A percentile compares a stretch with the other conserved stretches of the same genome.
Evolutionary conservation across 441 rosid genomes (phyloP).

Genomic region (Corymbia calophylla): DNA sequence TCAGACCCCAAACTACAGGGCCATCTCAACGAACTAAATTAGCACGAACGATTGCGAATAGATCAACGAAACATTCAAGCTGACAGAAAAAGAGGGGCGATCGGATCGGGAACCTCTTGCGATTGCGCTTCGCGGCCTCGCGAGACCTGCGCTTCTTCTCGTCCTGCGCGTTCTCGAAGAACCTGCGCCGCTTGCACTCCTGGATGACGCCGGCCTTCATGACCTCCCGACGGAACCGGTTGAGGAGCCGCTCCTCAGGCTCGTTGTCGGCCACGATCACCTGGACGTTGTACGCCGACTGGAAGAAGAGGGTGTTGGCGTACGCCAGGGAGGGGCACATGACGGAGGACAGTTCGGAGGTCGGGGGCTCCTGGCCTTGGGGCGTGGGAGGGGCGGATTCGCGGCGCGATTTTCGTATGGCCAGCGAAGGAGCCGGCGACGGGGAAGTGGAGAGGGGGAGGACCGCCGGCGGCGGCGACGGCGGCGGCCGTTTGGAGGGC

Average conservation of each 20-base stretch:
- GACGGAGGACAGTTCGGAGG: constrained; percentile 40
- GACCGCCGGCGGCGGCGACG: constrained; percentile 13
- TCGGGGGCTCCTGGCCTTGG: not conserved
- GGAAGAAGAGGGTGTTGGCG: constrained; percentile 61
- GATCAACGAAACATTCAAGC: not conserved
- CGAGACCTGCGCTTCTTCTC: constrained; percentile 79
- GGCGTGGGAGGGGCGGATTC: not conserved
- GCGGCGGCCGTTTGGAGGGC: constrained; percentile 46
- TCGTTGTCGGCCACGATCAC: constrained; percentile 76
- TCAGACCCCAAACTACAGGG: not conserved
- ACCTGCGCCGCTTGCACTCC: constrained; percentile 69
- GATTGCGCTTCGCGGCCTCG: constrained; percentile 84
- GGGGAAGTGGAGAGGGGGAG: not conserved
- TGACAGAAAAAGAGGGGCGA: not conserved
- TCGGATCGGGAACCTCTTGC: constrained; percentile 36
- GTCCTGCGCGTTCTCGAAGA: constrained; percentile 66
- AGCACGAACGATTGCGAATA: not conserved
- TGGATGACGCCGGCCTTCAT: constrained; percentile 79
- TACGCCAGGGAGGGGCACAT: constrained; percentile 62
- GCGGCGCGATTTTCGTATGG: not conserved
- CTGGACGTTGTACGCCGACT: constrained; percentile 61
- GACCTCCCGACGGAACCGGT: constrained; percentile 78
- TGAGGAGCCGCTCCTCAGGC: constrained; percentile 69
- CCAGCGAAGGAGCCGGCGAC: not conserved
- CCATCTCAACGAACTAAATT: not conserved